Evolutionary conservation across 2,329 filamentous ascomycete genomes (phyloP).

Genomic region (Aspergillus flavus): DNA sequence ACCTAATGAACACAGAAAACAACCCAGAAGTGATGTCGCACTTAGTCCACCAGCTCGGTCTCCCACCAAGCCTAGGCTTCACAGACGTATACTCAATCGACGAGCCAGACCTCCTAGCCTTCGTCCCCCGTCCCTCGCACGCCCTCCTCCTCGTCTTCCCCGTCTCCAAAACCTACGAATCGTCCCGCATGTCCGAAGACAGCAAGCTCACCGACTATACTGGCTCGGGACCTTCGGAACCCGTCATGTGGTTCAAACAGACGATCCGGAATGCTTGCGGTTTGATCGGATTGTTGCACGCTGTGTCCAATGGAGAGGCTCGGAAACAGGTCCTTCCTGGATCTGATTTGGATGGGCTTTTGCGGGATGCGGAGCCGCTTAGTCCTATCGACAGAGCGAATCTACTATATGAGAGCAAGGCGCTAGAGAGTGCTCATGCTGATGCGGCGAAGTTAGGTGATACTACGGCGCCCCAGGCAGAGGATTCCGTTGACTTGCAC

Average conservation of each 20-base stretch:
- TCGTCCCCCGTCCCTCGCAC: conserved; percentile 84
- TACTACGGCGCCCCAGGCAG: conserved; percentile 74
- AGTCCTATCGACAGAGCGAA: conserved; percentile 67
- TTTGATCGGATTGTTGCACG: conserved; percentile 84
- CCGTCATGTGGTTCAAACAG: conserved; percentile 91
- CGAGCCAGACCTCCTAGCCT: conserved; percentile 79
- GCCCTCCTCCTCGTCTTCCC: conserved; percentile 93
- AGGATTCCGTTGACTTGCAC: conserved; percentile 87
- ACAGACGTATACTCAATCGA: conserved; percentile 92
- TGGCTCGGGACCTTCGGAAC: conserved; percentile 68
- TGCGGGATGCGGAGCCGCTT: conserved; percentile 71
- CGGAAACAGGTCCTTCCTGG: conserved; percentile 60
- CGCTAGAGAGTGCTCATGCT: conserved; percentile 76
- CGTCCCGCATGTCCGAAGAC: conserved; percentile 75
- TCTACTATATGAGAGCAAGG: conserved; percentile 74
- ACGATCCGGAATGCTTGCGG: conserved; percentile 94
- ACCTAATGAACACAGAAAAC: conserved; percentile 52
- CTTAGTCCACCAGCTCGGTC: conserved; percentile 80
- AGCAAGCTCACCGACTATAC: conserved; percentile 62
- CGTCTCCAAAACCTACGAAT: conserved; percentile 76
- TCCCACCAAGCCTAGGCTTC: conserved; percentile 74
- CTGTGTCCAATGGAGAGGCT: conserved; percentile 75
- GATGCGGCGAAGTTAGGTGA: conserved; percentile 76
- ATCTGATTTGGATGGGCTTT: conserved; percentile 55
- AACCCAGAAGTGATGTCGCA: conserved; percentile 88